A percentile compares a stretch with the other conserved stretches of the same genome.
Conservation (phyloP, 148 eudicot genomes). For the Spergularia bocconei region DNA sequence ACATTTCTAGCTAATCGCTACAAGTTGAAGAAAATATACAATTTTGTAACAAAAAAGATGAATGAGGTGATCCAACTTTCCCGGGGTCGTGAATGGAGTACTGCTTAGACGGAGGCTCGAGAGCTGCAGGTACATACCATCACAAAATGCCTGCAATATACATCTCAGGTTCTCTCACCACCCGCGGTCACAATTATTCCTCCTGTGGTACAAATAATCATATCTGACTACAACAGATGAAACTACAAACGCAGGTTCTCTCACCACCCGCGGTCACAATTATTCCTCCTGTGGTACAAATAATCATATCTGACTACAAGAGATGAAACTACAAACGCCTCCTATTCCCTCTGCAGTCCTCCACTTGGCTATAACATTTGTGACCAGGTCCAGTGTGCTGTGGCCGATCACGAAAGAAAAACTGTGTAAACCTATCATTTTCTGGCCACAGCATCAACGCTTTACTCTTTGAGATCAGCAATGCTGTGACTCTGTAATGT, state of each 20-base stretch:
- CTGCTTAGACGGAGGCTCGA: background rate
- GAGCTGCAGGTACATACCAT: conserved; percentile 1
- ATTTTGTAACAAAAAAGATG: background rate
- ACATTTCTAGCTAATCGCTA: conserved; percentile 1
- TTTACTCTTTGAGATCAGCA: background rate
- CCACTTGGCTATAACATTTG: background rate
- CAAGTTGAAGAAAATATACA: conserved; percentile 13
- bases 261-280: background rate
- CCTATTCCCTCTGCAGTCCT: background rate
- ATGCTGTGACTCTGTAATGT: conserved; percentile 3
- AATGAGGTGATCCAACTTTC: background rate
- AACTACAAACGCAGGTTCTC: background rate
- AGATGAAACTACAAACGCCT: background rate
- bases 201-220: conserved; percentile 14
- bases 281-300: conserved; percentile 13
- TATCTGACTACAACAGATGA: conserved; percentile 8
- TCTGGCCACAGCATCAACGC: background rate
- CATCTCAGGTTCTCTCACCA: background rate
- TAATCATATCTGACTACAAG: conserved; percentile 11
- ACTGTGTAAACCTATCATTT: background rate
- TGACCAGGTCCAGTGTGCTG: background rate
- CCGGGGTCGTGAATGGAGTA: background rate
- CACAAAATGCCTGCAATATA: conserved; percentile 11
- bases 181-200: background rate
- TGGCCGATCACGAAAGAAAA: conserved; percentile 8